Conservation (phyloP, 2,329 filamentous ascomycete genomes). For the Plectosphaerella cucumerina region DNA sequence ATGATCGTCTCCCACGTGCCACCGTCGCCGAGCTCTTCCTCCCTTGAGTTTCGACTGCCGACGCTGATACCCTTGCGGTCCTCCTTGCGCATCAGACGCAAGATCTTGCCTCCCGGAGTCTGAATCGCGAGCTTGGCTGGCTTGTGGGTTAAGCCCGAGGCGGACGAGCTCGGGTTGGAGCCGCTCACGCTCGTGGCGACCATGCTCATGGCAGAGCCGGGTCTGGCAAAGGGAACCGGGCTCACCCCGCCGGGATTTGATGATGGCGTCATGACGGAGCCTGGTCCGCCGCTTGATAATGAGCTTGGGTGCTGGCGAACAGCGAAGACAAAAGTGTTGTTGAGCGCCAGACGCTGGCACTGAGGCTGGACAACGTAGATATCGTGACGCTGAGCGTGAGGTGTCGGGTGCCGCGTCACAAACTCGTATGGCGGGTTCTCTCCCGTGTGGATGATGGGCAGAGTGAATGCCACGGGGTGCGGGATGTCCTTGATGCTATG, state of each 20-base stretch:
- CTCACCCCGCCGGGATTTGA: slow-evolving; percentile 45
- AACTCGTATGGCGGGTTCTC: slow-evolving; percentile 95
- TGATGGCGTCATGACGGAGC: slow-evolving; percentile 37
- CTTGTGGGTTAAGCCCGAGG: slow-evolving; percentile 48
- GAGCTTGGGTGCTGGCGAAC: slow-evolving; percentile 86
- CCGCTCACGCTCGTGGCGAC: slow-evolving; percentile 53
- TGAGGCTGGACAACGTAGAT: slow-evolving; percentile 96
- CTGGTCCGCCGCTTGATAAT: slow-evolving; percentile 18
- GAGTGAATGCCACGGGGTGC: slow-evolving; percentile 79
- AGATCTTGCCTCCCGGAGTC: slow-evolving; percentile 89
- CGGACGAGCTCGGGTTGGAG: slow-evolving; percentile 52
- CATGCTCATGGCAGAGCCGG: slow-evolving; percentile 62
- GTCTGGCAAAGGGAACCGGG: slow-evolving; percentile 59
- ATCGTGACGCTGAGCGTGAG: slow-evolving; percentile 95
- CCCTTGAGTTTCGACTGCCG: slow-evolving; percentile 33
- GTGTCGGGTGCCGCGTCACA: slow-evolving; percentile 86
- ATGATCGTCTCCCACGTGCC: slow-evolving; percentile 87
- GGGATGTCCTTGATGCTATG: slow-evolving; percentile 96
- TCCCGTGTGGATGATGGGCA: slow-evolving; percentile 87
- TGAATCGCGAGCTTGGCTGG: slow-evolving; percentile 95
- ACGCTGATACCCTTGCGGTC: slow-evolving; percentile 55
- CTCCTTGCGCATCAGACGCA: slow-evolving; percentile 79
- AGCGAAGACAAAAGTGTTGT: slow-evolving; percentile 97
- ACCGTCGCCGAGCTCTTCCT: slow-evolving; percentile 62
- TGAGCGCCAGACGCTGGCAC: slow-evolving; percentile 79